phyloP scores from a whole-genome alignment of 1,139 yeast genomes.

The Hyphopichia fennica region DNA sequence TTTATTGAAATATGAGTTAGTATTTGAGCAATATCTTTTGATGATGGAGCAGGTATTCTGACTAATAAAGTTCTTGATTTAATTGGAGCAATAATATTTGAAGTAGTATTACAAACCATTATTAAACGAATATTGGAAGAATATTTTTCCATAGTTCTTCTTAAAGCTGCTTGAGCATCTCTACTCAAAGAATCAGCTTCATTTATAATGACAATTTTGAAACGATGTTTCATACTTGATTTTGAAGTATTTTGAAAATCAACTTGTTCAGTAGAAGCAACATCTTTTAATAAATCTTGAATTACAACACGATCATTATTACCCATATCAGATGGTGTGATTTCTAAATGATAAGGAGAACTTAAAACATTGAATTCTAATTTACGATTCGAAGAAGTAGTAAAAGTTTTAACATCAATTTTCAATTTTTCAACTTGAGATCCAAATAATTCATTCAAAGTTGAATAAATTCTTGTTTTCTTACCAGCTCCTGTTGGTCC shows the following conservation, averaged over 20 bases:
- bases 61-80: conserved; percentile 87
- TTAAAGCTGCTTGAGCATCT: conserved; percentile 96
- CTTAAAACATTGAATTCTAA: conserved; percentile 89
- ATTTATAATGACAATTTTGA: conserved; percentile 88
- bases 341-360: conserved; percentile 86
- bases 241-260: conserved; percentile 46
- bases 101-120: conserved; percentile 83
- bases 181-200: conserved; percentile 91
- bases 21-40: conserved; percentile 54
- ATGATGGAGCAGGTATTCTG: conserved; percentile 80
- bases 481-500: conserved; percentile 99
- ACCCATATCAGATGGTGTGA: conserved; percentile 97
- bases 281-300: conserved; percentile 88
- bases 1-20: conserved; percentile 54
- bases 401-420: conserved; percentile 85
- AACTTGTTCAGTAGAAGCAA: conserved; percentile 93
- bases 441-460: conserved; percentile 80
- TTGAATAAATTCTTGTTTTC: conserved; percentile 86
- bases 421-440: conserved; percentile 77
- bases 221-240: conserved; percentile 57
- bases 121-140: conserved; percentile 83
- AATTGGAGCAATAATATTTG: conserved; percentile 91
- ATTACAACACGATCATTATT: conserved; percentile 92
- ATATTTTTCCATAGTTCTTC: conserved; percentile 98
- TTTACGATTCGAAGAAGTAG: conserved; percentile 69